Evolutionary conservation across 2,329 filamentous ascomycete genomes (phyloP).

Genomic region (Plectosphaerella sp.): DNA sequence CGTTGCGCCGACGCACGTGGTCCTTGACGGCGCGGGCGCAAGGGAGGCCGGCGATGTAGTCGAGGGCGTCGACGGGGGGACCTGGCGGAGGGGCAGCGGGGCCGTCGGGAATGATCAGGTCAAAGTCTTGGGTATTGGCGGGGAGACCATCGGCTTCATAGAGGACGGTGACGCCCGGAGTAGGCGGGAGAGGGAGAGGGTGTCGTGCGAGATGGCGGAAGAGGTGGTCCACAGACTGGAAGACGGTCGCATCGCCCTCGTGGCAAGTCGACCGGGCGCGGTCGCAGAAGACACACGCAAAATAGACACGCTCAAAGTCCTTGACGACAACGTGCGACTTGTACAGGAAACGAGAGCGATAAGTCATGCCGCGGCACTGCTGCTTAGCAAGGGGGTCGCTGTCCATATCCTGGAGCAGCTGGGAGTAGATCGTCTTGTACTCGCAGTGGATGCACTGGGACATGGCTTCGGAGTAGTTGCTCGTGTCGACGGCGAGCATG

Average conservation of each 20-base stretch:
- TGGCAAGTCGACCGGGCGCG: conserved; percentile 24
- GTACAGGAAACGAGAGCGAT: conserved; percentile 35
- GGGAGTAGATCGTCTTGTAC: conserved; percentile 18
- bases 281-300: conserved; percentile 34
- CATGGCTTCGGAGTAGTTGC: conserved; percentile 10
- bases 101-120: conserved; percentile 28
- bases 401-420: conserved; percentile 23
- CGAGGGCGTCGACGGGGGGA: conserved; percentile 18
- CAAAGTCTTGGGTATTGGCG: conserved; percentile 23
- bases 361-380: conserved; percentile 27
- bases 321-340: conserved; percentile 33
- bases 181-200: conserved; percentile 30
- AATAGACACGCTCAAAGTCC: conserved; percentile 28
- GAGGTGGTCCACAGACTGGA: conserved; percentile 29
- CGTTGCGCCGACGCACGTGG: conserved; percentile 28
- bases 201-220: conserved; percentile 33
- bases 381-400: conserved; percentile 23
- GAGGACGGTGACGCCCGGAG: conserved; percentile 29
- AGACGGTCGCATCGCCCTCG: conserved; percentile 37
- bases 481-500: conserved; percentile 1
- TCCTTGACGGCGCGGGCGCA: conserved; percentile 25
- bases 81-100: conserved; percentile 19
- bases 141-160: conserved; percentile 29
- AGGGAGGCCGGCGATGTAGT: conserved; percentile 19
- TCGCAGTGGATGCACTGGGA: conserved; percentile 16